Conservation (phyloP, 2,329 filamentous ascomycete species). For the Coniochaeta prunicola region DNA sequence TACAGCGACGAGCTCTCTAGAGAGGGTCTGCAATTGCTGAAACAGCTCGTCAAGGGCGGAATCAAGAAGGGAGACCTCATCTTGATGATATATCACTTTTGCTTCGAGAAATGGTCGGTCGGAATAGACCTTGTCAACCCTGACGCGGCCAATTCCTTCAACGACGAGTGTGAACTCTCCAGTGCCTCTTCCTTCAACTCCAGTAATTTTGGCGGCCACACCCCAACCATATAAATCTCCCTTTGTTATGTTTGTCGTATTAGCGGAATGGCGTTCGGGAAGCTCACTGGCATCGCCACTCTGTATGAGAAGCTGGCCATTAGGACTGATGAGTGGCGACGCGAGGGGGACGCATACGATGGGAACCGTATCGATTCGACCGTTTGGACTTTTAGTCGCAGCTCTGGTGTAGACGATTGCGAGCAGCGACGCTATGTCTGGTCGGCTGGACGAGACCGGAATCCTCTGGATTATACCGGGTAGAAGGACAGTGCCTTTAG, state of each 20-base stretch:
- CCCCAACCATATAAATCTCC: slow-evolving; percentile 77
- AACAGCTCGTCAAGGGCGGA: slow-evolving; percentile 60
- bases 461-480: slow-evolving; percentile 83
- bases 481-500: slow-evolving; percentile 72
- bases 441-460: slow-evolving; percentile 68
- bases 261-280: slow-evolving; percentile 38
- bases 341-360: slow-evolving; percentile 83
- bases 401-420: slow-evolving; percentile 76
- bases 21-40: slow-evolving; percentile 72
- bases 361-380: slow-evolving; percentile 60
- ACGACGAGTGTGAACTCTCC: slow-evolving; percentile 79
- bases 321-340: slow-evolving; percentile 64
- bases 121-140: slow-evolving; percentile 64
- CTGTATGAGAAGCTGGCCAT: slow-evolving; percentile 70
- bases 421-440: slow-evolving; percentile 83
- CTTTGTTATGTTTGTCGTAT: slow-evolving; percentile 54
- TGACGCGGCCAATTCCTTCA: slow-evolving; percentile 74
- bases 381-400: slow-evolving; percentile 57
- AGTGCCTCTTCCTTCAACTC: slow-evolving; percentile 66
- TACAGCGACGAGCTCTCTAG: slow-evolving; percentile 77
- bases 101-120: slow-evolving; percentile 84
- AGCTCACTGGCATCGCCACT: slow-evolving; percentile 48
- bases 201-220: slow-evolving; percentile 70
- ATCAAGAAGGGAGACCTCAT: slow-evolving; percentile 47
- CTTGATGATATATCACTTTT: slow-evolving; percentile 63